Evolutionary conservation across 148 eudicot species (phyloP).

Genomic region (Tetragonia tetragonoides): DNA sequence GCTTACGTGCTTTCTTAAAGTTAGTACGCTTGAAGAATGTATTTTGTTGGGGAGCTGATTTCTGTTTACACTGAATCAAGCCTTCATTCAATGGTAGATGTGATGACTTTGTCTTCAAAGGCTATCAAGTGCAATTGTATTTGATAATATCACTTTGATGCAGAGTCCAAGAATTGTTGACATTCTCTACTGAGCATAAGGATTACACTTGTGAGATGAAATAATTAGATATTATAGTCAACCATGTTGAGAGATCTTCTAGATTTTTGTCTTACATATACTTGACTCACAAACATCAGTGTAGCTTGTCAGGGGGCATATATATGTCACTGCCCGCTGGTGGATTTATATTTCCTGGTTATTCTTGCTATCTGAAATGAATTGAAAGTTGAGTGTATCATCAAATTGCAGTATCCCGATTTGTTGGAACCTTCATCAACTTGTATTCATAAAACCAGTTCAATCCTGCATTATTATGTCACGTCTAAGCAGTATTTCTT

Average conservation of each 20-base stretch:
- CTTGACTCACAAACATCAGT: background rate
- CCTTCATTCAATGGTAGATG: background rate
- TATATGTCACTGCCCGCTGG: background rate
- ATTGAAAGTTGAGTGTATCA: background rate
- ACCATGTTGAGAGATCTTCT: background rate
- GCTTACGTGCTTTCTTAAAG: background rate
- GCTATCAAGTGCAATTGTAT: background rate
- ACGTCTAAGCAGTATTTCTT: background rate
- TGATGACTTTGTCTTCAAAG: background rate
- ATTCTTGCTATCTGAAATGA: background rate
- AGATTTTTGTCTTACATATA: background rate
- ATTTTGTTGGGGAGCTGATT: background rate
- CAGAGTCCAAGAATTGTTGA: background rate
- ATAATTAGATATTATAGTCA: no score
- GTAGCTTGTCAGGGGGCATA: background rate
- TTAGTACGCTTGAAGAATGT: background rate
- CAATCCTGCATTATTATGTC: background rate
- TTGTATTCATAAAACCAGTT: background rate
- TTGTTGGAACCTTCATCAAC: background rate
- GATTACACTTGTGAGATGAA: background rate
- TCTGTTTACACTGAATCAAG: background rate
- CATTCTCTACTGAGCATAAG: background rate
- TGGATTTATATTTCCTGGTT: background rate
- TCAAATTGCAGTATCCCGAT: no score
- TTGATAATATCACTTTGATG: background rate